These are phyloP conservation scores for Kwoniella newhampshirensis DNA, from an alignment of 768 basidiomycete genomes.

Conservation along the genomic window DNA sequence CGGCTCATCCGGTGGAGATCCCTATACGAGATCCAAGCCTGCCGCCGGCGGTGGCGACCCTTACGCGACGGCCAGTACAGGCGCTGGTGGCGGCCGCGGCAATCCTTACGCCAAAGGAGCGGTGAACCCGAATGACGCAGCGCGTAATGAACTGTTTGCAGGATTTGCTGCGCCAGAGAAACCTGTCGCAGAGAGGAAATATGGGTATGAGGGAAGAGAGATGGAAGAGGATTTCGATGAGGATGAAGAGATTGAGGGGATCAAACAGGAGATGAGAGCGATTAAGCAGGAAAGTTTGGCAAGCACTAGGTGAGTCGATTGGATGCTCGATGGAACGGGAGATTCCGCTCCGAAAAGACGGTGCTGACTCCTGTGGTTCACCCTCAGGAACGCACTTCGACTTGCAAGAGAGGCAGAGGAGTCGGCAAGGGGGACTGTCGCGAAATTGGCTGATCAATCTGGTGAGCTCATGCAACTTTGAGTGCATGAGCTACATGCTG, in stretches of 20 bases:
- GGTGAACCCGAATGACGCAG: slow-evolving; percentile 23
- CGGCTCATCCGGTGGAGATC: slow-evolving; percentile 29
- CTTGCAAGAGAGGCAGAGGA: slow-evolving; percentile 96
- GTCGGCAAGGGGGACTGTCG: slow-evolving; percentile 80
- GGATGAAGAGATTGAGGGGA: slow-evolving; percentile 70
- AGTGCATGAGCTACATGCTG: slow-evolving; percentile 4
- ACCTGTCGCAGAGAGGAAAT: slow-evolving; percentile 32
- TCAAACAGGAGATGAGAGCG: slow-evolving; percentile 85
- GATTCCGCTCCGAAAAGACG: neutral
- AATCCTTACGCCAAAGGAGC: slow-evolving; percentile 46
- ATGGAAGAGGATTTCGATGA: slow-evolving; percentile 62
- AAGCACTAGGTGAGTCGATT: slow-evolving; percentile 62
- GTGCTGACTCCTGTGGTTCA: neutral
- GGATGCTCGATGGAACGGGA: neutral
- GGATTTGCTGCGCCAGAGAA: slow-evolving; percentile 41
- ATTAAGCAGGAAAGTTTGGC: slow-evolving; percentile 89
- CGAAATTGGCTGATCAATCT: slow-evolving; percentile 84
- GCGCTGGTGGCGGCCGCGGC: slow-evolving; percentile 20
- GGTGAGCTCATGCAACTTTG: slow-evolving; percentile 60
- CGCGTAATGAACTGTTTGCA: slow-evolving; percentile 52
- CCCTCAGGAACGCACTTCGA: slow-evolving; percentile 71
- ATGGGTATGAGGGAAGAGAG: slow-evolving; percentile 52
- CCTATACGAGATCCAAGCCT: slow-evolving; percentile 24
- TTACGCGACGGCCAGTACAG: slow-evolving; percentile 21
- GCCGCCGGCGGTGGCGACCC: slow-evolving; percentile 37